Base-by-base conservation (phyloP, 2,329 filamentous ascomycete genomes). In the Monosporascus sp. region DNA sequence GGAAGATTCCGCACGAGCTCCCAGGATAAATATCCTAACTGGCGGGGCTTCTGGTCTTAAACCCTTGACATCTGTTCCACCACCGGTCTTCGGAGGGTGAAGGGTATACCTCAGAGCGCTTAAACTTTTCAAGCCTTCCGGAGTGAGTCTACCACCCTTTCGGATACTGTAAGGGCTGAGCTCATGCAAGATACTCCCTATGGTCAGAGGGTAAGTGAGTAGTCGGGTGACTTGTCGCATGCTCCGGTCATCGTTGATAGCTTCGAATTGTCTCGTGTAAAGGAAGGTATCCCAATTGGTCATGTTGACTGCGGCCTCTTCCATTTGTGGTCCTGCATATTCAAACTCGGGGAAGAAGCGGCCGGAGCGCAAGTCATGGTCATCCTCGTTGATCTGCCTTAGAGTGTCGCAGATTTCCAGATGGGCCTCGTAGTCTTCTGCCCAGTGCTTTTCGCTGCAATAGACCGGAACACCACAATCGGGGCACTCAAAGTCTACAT, bases 261-360 rank as follows among this genome's bases (percentile, higher is more conserved):
- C 95, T 60, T 87, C 82, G 65, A 94, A 97, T 64, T 96, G 88
- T 65, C 94, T 81, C 3, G 91, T 95, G 69, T 96, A 99, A 66
- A 99, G 77, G 63, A 95, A 90, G 0, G 94, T 97, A 71, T 99
- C 94, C 94, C 94, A 99, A 70, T 95, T 99, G 44, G 88, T 96
- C 88, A 99, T 92, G 72, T 99, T 99, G 60, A 97, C 84, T 60
- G 94, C 80, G 37, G 91, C 89, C 69, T 97, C 93, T 60, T 97
- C 92, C 69, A 97, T 85, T 74, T 97, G 92, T 52, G 86, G 80
- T 16, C 88, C 89, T 0, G 94, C 91, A 67, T 96, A 96, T 57
- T 92, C 85, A 66, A 96, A 97, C 70, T 99, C 95, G 16, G 89
- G 87, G 72, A 99, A 99, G 70, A 91, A 88, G 27, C 94, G 83